A percentile compares a stretch with the other conserved stretches of the same genome.
phyloP scores from a whole-genome alignment of 2,329 filamentous ascomycete species.

The Dothistroma pini region DNA sequence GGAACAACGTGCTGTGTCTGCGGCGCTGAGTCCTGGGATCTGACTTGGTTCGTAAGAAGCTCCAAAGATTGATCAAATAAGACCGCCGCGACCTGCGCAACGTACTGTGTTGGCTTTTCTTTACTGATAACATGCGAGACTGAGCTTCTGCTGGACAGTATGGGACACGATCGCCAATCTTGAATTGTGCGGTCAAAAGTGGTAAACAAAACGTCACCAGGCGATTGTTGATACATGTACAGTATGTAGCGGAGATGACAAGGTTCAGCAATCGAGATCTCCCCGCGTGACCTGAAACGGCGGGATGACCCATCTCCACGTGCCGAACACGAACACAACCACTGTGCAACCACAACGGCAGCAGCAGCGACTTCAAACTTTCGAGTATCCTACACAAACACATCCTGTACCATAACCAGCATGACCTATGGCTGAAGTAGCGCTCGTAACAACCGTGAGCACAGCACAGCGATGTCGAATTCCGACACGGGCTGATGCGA shows the following conservation, averaged over 20 bases:
- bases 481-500: slow-evolving; percentile 7
- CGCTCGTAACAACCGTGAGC: slow-evolving; percentile 11
- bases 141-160: not conserved
- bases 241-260: not conserved
- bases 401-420: not conserved
- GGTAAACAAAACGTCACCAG: not conserved
- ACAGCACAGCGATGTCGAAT: not conserved
- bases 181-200: not conserved
- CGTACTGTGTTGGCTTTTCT: not conserved
- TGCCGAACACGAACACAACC: not conserved
- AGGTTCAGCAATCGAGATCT: not conserved
- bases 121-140: not conserved
- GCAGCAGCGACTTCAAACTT: not conserved
- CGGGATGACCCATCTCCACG: not conserved
- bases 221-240: not conserved
- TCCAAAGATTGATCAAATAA: not conserved
- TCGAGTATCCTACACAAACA: not conserved
- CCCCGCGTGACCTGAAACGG: not conserved
- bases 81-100: not conserved
- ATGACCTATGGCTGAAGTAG: slow-evolving; percentile 9
- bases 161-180: not conserved
- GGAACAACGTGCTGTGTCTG: not conserved
- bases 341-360: not conserved
- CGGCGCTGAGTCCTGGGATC: not conserved
- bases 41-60: not conserved